phyloP scores from a whole-genome alignment of 129 eudicot genomes.

The Flaveria bidentis region DNA sequence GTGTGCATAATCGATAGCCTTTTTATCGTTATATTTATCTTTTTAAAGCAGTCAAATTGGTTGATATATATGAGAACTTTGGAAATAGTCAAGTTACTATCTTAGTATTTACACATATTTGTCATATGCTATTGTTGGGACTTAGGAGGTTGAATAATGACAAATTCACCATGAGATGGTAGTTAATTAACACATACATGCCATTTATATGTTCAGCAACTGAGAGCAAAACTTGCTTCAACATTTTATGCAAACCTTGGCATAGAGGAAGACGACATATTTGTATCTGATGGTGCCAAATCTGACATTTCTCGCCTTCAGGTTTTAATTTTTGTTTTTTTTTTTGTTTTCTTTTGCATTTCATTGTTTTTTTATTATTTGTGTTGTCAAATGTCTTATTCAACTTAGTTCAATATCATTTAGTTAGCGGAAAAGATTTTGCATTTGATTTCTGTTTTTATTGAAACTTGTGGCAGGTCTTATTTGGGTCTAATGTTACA shows the following conservation, averaged over 20 bases:
- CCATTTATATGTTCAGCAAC: conserved; percentile 42
- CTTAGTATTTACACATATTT: not conserved
- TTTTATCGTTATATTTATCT: not conserved
- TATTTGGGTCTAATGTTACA: conserved; percentile 85
- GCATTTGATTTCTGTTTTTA: conserved; percentile 10
- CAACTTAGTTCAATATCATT: not conserved
- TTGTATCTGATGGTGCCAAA: conserved; percentile 96
- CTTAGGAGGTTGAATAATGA: not conserved
- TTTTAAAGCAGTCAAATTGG: not conserved
- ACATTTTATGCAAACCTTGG: conserved; percentile 70
- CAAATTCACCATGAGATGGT: conserved; percentile 8
- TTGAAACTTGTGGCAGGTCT: conserved; percentile 51
- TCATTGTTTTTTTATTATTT: not conserved
- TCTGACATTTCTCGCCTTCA: conserved; percentile 95
- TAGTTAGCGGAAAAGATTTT: conserved; percentile 1
- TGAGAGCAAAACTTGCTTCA: conserved; percentile 84
- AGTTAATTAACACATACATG: conserved; percentile 8
- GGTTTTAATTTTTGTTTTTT: conserved; percentile 38
- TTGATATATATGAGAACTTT: not conserved
- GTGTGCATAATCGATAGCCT: conserved; percentile 34
- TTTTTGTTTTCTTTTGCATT: conserved; percentile 7
- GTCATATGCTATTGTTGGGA: conserved; percentile 9
- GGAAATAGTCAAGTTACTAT: not conserved
- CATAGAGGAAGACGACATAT: conserved; percentile 84
- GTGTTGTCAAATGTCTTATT: not conserved